These are phyloP conservation scores for Lavandula angustifolia DNA, from an alignment of 257 asterid genomes.

Conservation along the genomic window DNA sequence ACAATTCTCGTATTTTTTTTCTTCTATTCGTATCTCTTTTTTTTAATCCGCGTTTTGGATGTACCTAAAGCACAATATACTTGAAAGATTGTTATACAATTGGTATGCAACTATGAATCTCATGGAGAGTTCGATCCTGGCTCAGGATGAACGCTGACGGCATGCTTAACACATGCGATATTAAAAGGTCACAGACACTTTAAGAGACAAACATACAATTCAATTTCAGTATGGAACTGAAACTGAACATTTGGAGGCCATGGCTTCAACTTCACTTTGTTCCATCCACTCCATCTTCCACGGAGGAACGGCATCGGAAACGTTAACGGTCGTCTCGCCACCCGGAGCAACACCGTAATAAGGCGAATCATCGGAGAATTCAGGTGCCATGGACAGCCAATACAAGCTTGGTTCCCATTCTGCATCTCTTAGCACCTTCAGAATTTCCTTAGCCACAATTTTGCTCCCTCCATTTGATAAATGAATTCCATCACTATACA, in stretches of 20 bases:
- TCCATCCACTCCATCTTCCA: slow-evolving; percentile 55
- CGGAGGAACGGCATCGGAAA: slow-evolving; percentile 17
- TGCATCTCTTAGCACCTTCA: slow-evolving; percentile 48
- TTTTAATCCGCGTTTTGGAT: too few relatives aligned
- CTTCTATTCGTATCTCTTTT: too few relatives aligned
- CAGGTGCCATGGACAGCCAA: slow-evolving; percentile 47
- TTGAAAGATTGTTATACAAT: too few relatives aligned
- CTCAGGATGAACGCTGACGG: too few relatives aligned
- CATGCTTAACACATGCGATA: too few relatives aligned
- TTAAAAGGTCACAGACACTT: too few relatives aligned
- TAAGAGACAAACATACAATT: too few relatives aligned
- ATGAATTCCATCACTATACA: slow-evolving; percentile 55
- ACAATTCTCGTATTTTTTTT: too few relatives aligned
- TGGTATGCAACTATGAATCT: too few relatives aligned
- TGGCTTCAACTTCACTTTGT: slow-evolving; percentile 24
- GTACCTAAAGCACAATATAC: too few relatives aligned
- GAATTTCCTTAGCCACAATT: slow-evolving; percentile 46
- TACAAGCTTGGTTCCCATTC: slow-evolving; percentile 61
- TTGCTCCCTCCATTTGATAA: slow-evolving; percentile 47
- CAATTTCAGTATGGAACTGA: too few relatives aligned
- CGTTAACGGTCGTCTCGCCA: slow-evolving; percentile 34
- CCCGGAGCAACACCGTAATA: slow-evolving; percentile 35
- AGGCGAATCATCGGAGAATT: slow-evolving; percentile 46
- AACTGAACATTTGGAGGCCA: background rate
- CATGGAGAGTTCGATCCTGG: too few relatives aligned